Conservation (phyloP, 495 filamentous ascomycete species). For the Penicillium pulvis region DNA sequence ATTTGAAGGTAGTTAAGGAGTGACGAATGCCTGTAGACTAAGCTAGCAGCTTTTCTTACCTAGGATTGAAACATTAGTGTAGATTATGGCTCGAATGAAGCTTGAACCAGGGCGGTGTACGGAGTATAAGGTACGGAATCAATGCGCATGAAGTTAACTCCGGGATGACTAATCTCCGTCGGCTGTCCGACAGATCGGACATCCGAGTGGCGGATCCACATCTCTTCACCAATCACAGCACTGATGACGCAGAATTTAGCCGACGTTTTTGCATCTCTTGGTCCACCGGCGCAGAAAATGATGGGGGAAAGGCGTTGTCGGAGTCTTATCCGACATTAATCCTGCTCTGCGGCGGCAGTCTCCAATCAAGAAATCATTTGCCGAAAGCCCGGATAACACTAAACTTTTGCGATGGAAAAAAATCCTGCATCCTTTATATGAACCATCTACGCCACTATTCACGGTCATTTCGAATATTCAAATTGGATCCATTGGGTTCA, state of each 20-base stretch:
- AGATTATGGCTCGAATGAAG: too few species aligned
- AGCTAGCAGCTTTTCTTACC: too few species aligned
- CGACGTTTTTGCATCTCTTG: conserved; percentile 12
- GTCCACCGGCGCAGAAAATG: conserved; percentile 22
- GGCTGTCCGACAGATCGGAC: conserved; percentile 25
- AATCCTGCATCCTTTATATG: conserved; percentile 9
- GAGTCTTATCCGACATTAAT: conserved; percentile 24
- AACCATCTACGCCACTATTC: conserved; percentile 4
- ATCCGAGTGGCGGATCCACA: conserved; percentile 30
- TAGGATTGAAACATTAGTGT: too few species aligned
- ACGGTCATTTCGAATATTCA: not conserved
- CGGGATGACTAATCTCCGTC: conserved; percentile 7
- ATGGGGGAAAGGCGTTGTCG: conserved; percentile 19
- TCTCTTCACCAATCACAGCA: conserved; percentile 17
- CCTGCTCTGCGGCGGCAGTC: conserved; percentile 15
- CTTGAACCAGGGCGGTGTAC: too few species aligned
- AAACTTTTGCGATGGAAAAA: conserved; percentile 8
- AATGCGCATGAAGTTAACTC: not conserved
- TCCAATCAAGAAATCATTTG: conserved; percentile 26
- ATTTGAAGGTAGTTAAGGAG: too few species aligned
- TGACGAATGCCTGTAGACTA: too few species aligned
- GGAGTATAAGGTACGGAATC: too few species aligned
- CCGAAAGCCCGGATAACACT: conserved; percentile 24
- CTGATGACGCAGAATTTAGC: conserved; percentile 23
- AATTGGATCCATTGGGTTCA: not conserved